Conservation (phyloP, 768 basidiomycete species). For the Coprinellus micaceus region DNA sequence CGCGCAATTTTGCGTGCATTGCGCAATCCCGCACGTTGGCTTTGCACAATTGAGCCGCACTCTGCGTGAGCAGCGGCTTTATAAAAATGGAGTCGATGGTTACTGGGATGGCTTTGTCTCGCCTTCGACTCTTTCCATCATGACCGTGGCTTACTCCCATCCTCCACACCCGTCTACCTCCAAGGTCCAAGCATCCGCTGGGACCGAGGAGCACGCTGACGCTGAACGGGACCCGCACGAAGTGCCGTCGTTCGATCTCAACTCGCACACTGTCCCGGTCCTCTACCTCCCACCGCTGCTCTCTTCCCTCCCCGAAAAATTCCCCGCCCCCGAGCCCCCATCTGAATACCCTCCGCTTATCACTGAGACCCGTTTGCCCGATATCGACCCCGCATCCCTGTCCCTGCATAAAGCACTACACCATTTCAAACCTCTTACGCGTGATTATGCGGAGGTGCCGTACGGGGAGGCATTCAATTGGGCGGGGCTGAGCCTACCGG, state of each 20-base stretch:
- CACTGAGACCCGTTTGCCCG: conserved; percentile 74
- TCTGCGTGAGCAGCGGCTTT: background rate
- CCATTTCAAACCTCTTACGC: conserved; percentile 57
- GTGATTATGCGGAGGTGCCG: conserved; percentile 56
- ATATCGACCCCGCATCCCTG: conserved; percentile 81
- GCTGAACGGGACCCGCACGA: conserved; percentile 49
- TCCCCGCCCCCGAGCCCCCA: conserved; percentile 25
- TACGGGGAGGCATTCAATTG: conserved; percentile 90
- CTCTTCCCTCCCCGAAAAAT: conserved; percentile 60
- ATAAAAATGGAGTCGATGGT: background rate
- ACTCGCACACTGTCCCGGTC: conserved; percentile 41
- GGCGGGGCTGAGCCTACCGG: conserved; percentile 62
- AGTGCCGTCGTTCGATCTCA: conserved; percentile 47
- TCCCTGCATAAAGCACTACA: conserved; percentile 86
- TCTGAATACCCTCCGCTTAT: conserved; percentile 35
- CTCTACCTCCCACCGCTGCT: conserved; percentile 84
- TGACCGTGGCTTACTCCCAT: conserved; percentile 27
- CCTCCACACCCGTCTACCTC: conserved; percentile 29
- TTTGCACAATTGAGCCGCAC: conserved; percentile 3
- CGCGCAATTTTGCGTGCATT: conserved; percentile 8
- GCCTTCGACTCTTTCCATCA: conserved; percentile 10
- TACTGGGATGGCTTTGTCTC: no score
- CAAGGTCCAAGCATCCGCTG: background rate
- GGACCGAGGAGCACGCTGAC: conserved; percentile 12
- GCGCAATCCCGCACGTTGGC: conserved; percentile 6